Evolutionary conservation across 345 rosid species (phyloP).

Genomic region (Salix arbutifolia): DNA sequence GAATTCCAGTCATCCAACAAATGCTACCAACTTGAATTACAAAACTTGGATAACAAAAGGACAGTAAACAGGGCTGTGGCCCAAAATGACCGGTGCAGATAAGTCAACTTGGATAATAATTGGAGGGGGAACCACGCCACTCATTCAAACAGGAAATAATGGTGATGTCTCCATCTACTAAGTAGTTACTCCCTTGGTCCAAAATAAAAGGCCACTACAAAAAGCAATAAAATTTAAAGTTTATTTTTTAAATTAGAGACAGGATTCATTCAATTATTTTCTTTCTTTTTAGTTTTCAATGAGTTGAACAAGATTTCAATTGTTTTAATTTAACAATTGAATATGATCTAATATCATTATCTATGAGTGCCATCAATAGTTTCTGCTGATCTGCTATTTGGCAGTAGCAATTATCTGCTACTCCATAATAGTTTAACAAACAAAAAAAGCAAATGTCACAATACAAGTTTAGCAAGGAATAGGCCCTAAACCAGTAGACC

Average conservation of each 20-base stretch:
- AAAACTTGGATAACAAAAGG: background rate
- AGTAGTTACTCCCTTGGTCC: background rate
- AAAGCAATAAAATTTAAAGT: background rate
- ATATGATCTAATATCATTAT: background rate
- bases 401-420: background rate
- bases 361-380: background rate
- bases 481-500: constrained; percentile 1
- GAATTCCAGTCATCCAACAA: background rate
- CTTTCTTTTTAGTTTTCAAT: background rate
- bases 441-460: background rate
- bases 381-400: background rate
- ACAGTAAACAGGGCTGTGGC: background rate
- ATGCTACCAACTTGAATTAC: background rate
- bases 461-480: background rate
- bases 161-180: background rate
- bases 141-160: background rate
- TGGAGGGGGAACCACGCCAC: background rate
- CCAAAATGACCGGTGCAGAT: background rate
- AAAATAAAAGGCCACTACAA: background rate
- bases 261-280: background rate
- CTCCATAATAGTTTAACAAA: background rate
- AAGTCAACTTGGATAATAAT: background rate
- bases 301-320: background rate
- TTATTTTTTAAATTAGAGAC: background rate
- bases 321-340: background rate